These are phyloP conservation scores for Neophaeococcomyces aloes DNA, from an alignment of 2,329 filamentous ascomycete species.

Conservation along the genomic window DNA sequence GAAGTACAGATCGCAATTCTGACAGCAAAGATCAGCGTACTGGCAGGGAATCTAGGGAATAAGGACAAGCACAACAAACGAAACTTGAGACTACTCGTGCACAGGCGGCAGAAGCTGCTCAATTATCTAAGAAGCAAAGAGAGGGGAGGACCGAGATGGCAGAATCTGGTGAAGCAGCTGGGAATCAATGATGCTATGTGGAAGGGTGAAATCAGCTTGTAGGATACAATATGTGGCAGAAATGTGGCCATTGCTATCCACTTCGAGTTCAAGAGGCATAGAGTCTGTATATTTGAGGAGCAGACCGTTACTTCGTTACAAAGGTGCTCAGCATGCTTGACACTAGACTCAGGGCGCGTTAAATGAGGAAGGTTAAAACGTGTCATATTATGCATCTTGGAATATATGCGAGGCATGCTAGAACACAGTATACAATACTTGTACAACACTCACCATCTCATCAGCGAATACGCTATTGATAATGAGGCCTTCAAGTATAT, in stretches of 20 bases:
- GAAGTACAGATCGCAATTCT: slow-evolving; percentile 97
- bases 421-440: neutral
- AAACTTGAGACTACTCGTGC: slow-evolving; percentile 73
- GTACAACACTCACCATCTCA: neutral
- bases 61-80: slow-evolving; percentile 93
- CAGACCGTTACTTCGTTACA: too few relatives aligned
- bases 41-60: slow-evolving; percentile 60
- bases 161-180: slow-evolving; percentile 69
- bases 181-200: slow-evolving; percentile 81
- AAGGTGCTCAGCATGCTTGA: too few relatives aligned
- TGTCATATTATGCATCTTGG: neutral
- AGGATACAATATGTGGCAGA: slow-evolving; percentile 24
- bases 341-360: too few relatives aligned
- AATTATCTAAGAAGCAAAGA: slow-evolving; percentile 82
- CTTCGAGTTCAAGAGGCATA: too few relatives aligned
- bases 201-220: slow-evolving; percentile 77
- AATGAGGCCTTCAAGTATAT: neutral
- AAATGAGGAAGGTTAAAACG: neutral
- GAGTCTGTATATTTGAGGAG: too few relatives aligned
- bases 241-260: neutral
- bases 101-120: slow-evolving; percentile 79
- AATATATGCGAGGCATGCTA: neutral
- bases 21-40: slow-evolving; percentile 79
- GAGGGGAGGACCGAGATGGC: slow-evolving; percentile 81
- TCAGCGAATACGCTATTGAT: too few relatives aligned